Base-by-base conservation (phyloP, 129 eudicot genomes). In the Flaveria brownii region DNA sequence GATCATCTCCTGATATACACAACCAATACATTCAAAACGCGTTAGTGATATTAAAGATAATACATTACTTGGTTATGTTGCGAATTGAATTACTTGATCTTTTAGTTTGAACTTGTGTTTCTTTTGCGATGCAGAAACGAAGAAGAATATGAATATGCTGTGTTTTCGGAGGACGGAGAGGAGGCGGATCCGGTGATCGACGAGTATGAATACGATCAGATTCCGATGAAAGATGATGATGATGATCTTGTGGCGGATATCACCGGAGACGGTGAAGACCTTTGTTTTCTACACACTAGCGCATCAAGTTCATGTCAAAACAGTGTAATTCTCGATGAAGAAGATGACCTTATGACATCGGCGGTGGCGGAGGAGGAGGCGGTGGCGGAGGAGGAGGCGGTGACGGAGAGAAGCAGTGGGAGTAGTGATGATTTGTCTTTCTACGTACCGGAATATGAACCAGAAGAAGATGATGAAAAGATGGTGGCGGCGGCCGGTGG, bases 161-260 rank as follows among this genome's bases (percentile, higher is more conserved):
- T 23, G 4, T 70, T 78, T 71, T 78, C 91, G 0, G 97, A 92
- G 26, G 97, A 89, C 46, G 96, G 86, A 64, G 80, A 74, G 23
- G 95, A 83, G 28, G 85, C 63, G 17, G 83, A 83, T n/a, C 88
- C 76, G 26, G 69, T 20, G 55, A 68, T 10, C 30, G 20, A 59
- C 20, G 63, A 72, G 43, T 75, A 81, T 73, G 50, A 49, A 77
- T 70, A 74, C 13, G 59, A 59, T 2, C 69, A 83, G 64, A 43
- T 71, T 75, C 23, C 17, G 28, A 73, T 51, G 51, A 84, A 79
- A 77, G 61, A 70, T 70, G 75, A 36, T 5, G 75, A 36, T 5
- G 41, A 82, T 72, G 81, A 85, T 77, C 51, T 82, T 26, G 82
- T 77, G 50, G 91, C 80, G 3, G 82, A 84, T 70, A 76, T 85